phyloP scores from a whole-genome alignment of 1,139 yeast species.

The Torulaspora pretoriensis region DNA sequence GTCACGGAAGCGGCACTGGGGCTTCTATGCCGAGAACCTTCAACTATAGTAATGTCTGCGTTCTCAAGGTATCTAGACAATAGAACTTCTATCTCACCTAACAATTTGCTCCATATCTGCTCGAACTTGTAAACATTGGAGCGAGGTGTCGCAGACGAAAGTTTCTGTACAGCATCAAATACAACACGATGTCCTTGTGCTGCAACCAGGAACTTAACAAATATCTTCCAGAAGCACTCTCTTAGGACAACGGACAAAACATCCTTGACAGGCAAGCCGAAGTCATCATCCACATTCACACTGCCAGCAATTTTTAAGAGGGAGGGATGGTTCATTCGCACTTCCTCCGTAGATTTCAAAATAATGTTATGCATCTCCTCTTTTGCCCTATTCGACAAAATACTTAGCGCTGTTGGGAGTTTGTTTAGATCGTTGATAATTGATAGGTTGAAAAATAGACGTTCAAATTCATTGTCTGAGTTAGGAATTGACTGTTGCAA shows the following conservation, averaged over 20 bases:
- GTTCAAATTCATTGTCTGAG: constrained; percentile 19
- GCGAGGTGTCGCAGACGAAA: constrained; percentile 32
- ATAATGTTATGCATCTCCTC: constrained; percentile 52
- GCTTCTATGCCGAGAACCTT: constrained; percentile 8
- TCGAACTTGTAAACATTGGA: constrained; percentile 43
- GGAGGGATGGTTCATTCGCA: constrained; percentile 51
- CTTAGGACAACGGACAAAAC: constrained; percentile 56
- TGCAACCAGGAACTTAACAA: constrained; percentile 57
- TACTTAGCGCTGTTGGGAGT: constrained; percentile 56
- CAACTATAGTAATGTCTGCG: constrained; percentile 13
- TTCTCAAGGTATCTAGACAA: constrained; percentile 25
- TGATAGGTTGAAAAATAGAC: constrained; percentile 43
- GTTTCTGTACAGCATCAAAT: constrained; percentile 47
- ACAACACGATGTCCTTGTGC: constrained; percentile 69
- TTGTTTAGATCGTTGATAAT: constrained; percentile 62
- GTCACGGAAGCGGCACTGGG: constrained; percentile 15
- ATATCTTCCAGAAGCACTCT: constrained; percentile 67
- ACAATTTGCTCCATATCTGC: constrained; percentile 55
- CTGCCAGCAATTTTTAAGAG: constrained; percentile 32
- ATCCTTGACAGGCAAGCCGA: constrained; percentile 41
- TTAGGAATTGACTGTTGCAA: not conserved
- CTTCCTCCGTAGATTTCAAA: constrained; percentile 60
- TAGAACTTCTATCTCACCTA: constrained; percentile 54
- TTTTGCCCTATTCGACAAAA: constrained; percentile 47
- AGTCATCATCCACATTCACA: constrained; percentile 26